Base-by-base conservation (phyloP, 228 moss, liverwort and hornwort genomes). In the Sphagnum magellanicum region DNA sequence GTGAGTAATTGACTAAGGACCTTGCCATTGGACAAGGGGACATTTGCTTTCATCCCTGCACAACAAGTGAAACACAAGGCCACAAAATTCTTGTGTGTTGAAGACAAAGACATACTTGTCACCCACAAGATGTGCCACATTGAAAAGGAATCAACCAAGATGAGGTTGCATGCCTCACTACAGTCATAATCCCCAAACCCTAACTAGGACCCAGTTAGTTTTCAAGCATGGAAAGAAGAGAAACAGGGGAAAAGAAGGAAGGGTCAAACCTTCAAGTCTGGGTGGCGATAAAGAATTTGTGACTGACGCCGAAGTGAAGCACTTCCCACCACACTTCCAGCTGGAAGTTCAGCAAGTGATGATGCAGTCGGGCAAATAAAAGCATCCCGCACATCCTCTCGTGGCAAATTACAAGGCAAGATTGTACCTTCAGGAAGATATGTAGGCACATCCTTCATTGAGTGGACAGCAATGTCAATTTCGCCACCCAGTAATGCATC, bases 361-460 rank as follows among this genome's bases (percentile, higher is more conserved):
- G 81, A 70, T 51, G 81, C 89, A 6, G 86, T 79, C 46, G 87
- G 90, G 63, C 88, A 91, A 71, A 97, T 97, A 68, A 97, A 97
- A 61, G 90, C 97, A 73, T 97, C 97, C 70, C 97, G 86, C 4
- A 97, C 97, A 62, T 93, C 97, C 67, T 97, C 97, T 63, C 97
- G 81, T 15, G 97, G 97, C 14, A 97, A 81, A 66, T 93, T 97
- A 71, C 95, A 92, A n/a, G 97, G 91, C 17, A 97, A 77, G 51
- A 97, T 85, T 6, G 85, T 93, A 63, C 93, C 97, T 63, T 88
- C 83, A 4, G 93, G 93, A 15, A 97, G 69, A 72, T 91, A 97
- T 5, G 97, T 97, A 60, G 93, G 97, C 68, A 97, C 97, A 67
- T 97, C 97, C 77, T 97, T 97, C 93, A 97, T 97, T 60, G 97